Evolutionary conservation across 1,139 yeast species (phyloP).

Genomic region (Scheffersomyces quercinus): DNA sequence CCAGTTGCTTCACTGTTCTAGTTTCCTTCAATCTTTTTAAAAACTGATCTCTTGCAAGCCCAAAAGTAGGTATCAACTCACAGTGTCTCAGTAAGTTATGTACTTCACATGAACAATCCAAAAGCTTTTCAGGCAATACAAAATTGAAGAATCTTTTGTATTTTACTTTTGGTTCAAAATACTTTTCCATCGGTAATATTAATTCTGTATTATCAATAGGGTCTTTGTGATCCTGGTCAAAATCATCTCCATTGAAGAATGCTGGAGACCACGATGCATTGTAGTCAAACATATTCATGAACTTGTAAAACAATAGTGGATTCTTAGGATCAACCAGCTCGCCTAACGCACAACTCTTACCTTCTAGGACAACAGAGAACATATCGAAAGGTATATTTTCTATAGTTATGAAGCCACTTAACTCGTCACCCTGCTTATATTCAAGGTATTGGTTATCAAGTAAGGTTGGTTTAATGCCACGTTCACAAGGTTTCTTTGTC

Average conservation of each 20-base stretch:
- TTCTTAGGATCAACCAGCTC: conserved; percentile 10
- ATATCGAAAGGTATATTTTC: conserved; percentile 56
- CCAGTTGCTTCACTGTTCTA: conserved; percentile 7
- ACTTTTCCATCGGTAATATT: conserved; percentile 23
- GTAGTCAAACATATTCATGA: conserved; percentile 30
- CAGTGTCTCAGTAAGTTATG: conserved; percentile 38
- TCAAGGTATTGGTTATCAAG: conserved; percentile 17
- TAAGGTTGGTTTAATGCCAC: conserved; percentile 16
- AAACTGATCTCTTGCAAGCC: conserved; percentile 25
- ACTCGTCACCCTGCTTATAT: conserved; percentile 20
- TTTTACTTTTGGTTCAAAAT: conserved; percentile 30
- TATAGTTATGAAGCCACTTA: conserved; percentile 55
- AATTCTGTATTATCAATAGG: conserved; percentile 29
- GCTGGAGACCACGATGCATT: conserved; percentile 26
- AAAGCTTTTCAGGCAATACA: conserved; percentile 34
- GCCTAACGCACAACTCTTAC: conserved; percentile 24
- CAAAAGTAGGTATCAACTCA: conserved; percentile 36
- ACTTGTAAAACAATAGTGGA: conserved; percentile 20
- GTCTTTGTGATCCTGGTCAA: conserved; percentile 19
- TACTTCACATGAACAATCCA: conserved; percentile 36
- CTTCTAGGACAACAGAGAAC: conserved; percentile 61
- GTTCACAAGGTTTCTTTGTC: conserved; percentile 16
- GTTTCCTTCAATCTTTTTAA: conserved; percentile 21
- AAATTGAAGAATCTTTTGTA: conserved; percentile 44
- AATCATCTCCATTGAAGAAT: conserved; percentile 10